These are phyloP conservation scores for Thelonectria blattea DNA, from an alignment of 2,329 filamentous ascomycete genomes.

Conservation along the genomic window DNA sequence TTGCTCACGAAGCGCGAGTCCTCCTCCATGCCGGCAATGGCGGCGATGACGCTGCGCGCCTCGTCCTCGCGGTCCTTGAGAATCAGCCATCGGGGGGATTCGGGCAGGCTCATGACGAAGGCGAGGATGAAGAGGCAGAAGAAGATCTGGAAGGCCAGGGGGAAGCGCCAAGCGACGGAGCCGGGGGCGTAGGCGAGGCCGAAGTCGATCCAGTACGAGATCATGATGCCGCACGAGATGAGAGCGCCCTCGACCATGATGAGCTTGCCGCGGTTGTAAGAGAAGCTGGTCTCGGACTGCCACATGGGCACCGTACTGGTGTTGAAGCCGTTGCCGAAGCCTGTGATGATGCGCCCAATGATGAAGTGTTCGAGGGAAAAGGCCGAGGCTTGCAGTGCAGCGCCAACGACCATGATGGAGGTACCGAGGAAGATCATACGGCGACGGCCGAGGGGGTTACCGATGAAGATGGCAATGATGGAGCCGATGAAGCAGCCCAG, in stretches of 20 bases:
- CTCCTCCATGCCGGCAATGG: slow-evolving; percentile 59
- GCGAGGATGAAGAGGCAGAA: slow-evolving; percentile 65
- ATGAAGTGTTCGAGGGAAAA: slow-evolving; percentile 62
- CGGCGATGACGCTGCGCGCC: slow-evolving; percentile 54
- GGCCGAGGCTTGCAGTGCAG: slow-evolving; percentile 63
- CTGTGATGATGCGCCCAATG: slow-evolving; percentile 63
- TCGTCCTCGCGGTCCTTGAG: slow-evolving; percentile 55
- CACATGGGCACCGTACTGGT: slow-evolving; percentile 65
- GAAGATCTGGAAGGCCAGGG: slow-evolving; percentile 59
- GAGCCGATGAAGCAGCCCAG: slow-evolving; percentile 68
- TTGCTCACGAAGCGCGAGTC: slow-evolving; percentile 57
- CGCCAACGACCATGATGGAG: slow-evolving; percentile 63
- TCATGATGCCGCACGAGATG: slow-evolving; percentile 62
- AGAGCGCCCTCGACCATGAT: slow-evolving; percentile 67
- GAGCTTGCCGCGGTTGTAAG: slow-evolving; percentile 64
- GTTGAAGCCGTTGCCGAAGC: slow-evolving; percentile 63
- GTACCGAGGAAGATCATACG: slow-evolving; percentile 66
- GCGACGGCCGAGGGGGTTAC: slow-evolving; percentile 66
- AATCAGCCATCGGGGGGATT: slow-evolving; percentile 58
- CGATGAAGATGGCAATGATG: slow-evolving; percentile 69
- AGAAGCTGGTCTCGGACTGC: slow-evolving; percentile 64
- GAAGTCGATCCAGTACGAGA: slow-evolving; percentile 67
- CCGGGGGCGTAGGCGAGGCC: slow-evolving; percentile 58
- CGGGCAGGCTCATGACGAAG: slow-evolving; percentile 59
- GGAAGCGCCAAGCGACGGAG: slow-evolving; percentile 61